Evolutionary conservation across 495 filamentous ascomycete genomes (phyloP), one percentile per base, ranked within the genome.

Genomic region (Tuber borchii): DNA sequence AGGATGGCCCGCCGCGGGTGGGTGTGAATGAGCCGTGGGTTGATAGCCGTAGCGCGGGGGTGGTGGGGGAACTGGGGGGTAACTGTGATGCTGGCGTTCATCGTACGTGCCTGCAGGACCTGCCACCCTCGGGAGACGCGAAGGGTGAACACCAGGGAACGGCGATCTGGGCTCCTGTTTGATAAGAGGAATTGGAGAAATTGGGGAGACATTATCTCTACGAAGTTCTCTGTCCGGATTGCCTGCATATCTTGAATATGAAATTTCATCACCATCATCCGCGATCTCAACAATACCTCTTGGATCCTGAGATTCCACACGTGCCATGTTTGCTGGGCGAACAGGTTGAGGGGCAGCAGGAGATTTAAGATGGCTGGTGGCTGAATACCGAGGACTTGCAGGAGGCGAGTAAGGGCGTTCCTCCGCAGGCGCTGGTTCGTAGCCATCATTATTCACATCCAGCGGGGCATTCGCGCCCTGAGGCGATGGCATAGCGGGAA

Each of bases 271-370:
- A 43, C 71, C 34, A 7, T 51, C 71, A 39, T 39, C 40, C 48
- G 81, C 80, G 72, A 82, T 73, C 65, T 82, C 80, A 61, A 79
- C 70, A 74, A 82, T 72, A 68, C 70, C 71, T 79, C 78, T 79
- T 26, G 74, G 80, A 16, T 79, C 74, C 37, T 82, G 80, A 12
- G 80, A 82, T 72, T 82, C 80, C 71, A 82, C 80, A 40, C 80
- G 80, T 61, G 80, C 80, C 80, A 82, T 79, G 45, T 82, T 82
- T 70, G 80, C 80, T 34, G 80, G 80, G 5, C 80, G 80, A 37
- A 82, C 80, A 39, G 80, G 80, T n/a, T 82, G 80, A 19, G 80
- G 80, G 40, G 80, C 80, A 26, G 80, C 80, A 16, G 80, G 80
- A 8, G 80, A 82, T 39, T 80, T 76, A 34, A 82, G 71, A 71